Conservation (phyloP, 2,329 filamentous ascomycete species). For the Ilyonectria mors-panacis region DNA sequence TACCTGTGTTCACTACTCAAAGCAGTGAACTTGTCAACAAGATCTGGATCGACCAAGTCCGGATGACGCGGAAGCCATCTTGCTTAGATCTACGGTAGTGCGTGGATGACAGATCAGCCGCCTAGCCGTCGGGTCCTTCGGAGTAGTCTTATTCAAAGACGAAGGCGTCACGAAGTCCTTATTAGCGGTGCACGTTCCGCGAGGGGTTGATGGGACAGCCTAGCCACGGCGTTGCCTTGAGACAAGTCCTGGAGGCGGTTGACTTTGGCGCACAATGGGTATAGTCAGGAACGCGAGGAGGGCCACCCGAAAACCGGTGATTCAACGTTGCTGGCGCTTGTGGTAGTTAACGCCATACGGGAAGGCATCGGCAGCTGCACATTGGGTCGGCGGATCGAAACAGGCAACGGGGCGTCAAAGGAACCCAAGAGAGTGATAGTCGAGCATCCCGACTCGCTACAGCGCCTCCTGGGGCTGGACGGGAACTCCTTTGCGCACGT, state of each 20-base stretch:
- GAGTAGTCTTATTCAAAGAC: conserved; percentile 1
- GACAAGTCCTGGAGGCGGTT: not conserved
- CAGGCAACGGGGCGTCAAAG: not conserved
- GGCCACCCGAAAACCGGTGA: not conserved
- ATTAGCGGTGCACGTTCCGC: not conserved
- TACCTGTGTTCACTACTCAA: no score
- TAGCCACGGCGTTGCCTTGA: not conserved
- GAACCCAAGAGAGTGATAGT: not conserved
- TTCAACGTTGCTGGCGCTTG: not conserved
- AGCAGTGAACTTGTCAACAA: not conserved
- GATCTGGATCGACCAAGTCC: not conserved
- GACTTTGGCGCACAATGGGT: conserved; percentile 2
- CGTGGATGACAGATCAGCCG: not conserved
- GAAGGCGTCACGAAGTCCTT: not conserved
- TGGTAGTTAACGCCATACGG: not conserved
- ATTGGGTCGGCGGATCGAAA: conserved; percentile 8
- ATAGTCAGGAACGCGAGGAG: not conserved
- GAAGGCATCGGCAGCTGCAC: conserved; percentile 7
- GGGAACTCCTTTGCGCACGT: not conserved
- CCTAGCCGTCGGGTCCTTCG: not conserved
- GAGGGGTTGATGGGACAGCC: not conserved
- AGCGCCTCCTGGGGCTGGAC: not conserved
- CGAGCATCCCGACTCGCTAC: not conserved
- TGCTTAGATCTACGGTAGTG: not conserved
- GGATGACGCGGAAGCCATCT: not conserved